Base-by-base conservation (phyloP, 2,329 filamentous ascomycete species). In the Fusarium hainanense region DNA sequence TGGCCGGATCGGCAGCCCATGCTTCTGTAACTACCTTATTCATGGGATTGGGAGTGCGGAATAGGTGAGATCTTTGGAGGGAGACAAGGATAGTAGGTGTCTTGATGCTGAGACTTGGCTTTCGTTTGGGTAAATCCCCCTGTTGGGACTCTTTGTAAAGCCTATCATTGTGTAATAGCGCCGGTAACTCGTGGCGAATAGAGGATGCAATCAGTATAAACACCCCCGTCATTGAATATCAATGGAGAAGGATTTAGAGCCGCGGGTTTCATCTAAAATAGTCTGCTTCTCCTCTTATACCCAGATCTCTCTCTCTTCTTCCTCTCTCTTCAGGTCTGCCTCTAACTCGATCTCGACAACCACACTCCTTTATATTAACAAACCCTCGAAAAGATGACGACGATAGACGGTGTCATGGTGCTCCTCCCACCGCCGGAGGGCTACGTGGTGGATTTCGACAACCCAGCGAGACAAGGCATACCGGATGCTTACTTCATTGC, bases 381-480 rank as follows among this genome's bases (percentile, higher is more conserved):
- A 23, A 16, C 12, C 30, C 4, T 23, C 16, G n/a, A 41, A 50
- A 67, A 65, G 7, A 74, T 74, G 69, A 46, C 67, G 12, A 21
- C 62, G 9, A 54, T 72, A 21, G 50, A 72, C 40, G 72, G 69
- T 23, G 51, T 71, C 2, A 28, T 30, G 16, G 58, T 62, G 23
- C 63, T 74, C 18, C 30, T 74, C 12, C 54, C 58, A 13, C 69
- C 78, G 2, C 79, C 79, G 6, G 61, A 69, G 9, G 78, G 70
- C 32, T 81, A 79, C 55, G 71, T 73, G 11, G 75, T 80, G 25
- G 69, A 81, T 50, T 78, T 81, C 44, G 75, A 75, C 3, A 68
- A 79, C 42, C 78, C 79, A 3, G 70, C 71, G 40, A 68, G 69
- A 14, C 70, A 75, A 21, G 69, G 61, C 16, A 73, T 72, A 16